A percentile compares a stretch with the other conserved stretches of the same genome.
Conservation (phyloP, 139 green algal species). For the Volvox reticuliferus region DNA sequence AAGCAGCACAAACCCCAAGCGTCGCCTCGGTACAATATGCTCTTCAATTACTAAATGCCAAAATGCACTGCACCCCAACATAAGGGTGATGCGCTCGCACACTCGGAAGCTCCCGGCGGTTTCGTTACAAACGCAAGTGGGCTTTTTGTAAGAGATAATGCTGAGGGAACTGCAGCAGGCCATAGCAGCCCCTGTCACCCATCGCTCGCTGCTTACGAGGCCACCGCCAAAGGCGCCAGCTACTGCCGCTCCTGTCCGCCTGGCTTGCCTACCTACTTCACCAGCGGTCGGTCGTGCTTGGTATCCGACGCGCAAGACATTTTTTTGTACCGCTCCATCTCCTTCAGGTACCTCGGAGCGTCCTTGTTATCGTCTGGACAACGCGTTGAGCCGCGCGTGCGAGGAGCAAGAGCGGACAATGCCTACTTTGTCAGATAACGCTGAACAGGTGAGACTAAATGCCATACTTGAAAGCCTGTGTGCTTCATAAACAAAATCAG, state of each 20-base stretch:
- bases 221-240: neutral
- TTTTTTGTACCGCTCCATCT: conserved; percentile 64
- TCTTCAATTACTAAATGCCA: too few relatives aligned
- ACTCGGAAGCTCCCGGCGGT: too few relatives aligned
- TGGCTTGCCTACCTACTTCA: conserved; percentile 55
- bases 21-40: too few relatives aligned
- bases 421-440: neutral
- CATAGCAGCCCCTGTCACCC: neutral
- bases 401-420: neutral
- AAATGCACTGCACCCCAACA: neutral
- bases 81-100: neutral
- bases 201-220: too few relatives aligned
- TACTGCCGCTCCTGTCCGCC: neutral
- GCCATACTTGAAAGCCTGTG: neutral
- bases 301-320: conserved; percentile 50
- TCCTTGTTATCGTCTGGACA: conserved; percentile 24
- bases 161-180: too few relatives aligned
- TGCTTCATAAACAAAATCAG: neutral
- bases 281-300: conserved; percentile 61
- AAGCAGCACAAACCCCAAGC: too few relatives aligned
- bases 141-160: too few relatives aligned
- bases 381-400: neutral
- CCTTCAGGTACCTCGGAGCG: conserved; percentile 57
- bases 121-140: neutral
- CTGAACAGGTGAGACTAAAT: neutral